phyloP scores from a whole-genome alignment of 108 stramenopile genomes.

The Aurantiochytrium sp. region DNA sequence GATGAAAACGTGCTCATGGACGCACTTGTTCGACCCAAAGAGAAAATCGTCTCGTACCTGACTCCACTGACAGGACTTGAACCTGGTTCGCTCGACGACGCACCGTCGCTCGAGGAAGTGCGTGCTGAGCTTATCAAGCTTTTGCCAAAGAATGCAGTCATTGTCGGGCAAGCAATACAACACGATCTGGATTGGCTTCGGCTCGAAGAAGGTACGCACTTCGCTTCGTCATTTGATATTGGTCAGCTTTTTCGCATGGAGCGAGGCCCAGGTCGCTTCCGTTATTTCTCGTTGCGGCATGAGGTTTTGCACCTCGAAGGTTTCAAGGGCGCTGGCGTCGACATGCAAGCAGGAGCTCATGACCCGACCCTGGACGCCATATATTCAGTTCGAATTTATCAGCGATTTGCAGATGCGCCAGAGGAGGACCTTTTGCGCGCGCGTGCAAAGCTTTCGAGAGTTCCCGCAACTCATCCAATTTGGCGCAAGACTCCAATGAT shows the following conservation, averaged over 20 bases:
- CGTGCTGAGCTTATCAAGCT: not conserved
- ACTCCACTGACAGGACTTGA: not conserved
- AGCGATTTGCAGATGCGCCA: not conserved
- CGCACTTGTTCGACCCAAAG: not conserved
- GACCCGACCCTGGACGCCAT: conserved; percentile 1
- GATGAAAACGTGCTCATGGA: not conserved
- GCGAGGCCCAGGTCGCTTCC: not conserved
- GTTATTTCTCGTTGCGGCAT: not conserved
- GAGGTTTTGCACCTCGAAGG: not conserved
- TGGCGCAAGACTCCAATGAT: not conserved
- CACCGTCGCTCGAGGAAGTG: not conserved
- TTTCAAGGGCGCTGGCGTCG: not conserved
- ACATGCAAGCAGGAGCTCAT: not conserved
- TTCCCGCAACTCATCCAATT: not conserved
- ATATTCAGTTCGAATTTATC: not conserved
- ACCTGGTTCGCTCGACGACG: not conserved
- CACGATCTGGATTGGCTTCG: not conserved
- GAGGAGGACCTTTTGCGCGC: not conserved
- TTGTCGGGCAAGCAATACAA: not conserved
- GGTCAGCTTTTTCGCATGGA: not conserved
- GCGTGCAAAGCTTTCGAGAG: not conserved
- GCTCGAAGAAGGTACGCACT: not conserved
- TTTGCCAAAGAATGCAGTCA: not conserved
- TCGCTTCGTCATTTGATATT: not conserved
- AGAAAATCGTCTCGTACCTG: not conserved